phyloP scores from a whole-genome alignment of 2,329 filamentous ascomycete species.

The Blumeria graminis region DNA sequence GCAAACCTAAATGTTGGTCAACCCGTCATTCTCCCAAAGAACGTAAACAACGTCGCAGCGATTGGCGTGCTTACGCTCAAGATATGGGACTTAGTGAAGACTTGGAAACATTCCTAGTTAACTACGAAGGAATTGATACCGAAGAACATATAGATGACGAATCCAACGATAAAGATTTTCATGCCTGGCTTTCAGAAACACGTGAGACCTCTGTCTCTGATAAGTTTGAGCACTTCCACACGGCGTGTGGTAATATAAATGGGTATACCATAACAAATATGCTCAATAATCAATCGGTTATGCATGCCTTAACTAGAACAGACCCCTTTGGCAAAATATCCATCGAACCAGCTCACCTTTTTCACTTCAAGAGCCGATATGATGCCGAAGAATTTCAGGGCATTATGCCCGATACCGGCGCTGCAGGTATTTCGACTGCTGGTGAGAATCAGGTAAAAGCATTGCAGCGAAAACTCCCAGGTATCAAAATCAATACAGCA shows the following conservation, averaged over 20 bases:
- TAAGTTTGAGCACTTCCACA: not conserved
- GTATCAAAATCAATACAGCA: not conserved
- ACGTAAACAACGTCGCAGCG: no score
- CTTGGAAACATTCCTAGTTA: no score
- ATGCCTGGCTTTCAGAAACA: not conserved
- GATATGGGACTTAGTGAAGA: no score
- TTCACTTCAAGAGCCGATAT: not conserved
- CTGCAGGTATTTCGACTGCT: not conserved
- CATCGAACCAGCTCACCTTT: not conserved
- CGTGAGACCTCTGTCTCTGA: no score
- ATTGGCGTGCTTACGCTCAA: no score
- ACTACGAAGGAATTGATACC: no score
- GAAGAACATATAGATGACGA: not conserved
- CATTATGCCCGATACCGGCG: not conserved
- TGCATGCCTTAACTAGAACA: not conserved
- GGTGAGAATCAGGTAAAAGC: not conserved
- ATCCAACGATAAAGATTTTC: not conserved
- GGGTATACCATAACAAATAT: not conserved
- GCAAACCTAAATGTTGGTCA: no score
- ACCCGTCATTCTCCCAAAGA: no score
- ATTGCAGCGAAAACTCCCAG: not conserved
- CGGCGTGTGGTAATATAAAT: not conserved
- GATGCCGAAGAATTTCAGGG: not conserved
- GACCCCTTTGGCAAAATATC: not conserved
- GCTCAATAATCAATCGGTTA: not conserved